Percentiles rank a stretch among this genome's conserved stretches.
These are phyloP conservation scores for Clitocybe nebularis DNA, from an alignment of 1,284 basidiomycete genomes.

Conservation along the genomic window DNA sequence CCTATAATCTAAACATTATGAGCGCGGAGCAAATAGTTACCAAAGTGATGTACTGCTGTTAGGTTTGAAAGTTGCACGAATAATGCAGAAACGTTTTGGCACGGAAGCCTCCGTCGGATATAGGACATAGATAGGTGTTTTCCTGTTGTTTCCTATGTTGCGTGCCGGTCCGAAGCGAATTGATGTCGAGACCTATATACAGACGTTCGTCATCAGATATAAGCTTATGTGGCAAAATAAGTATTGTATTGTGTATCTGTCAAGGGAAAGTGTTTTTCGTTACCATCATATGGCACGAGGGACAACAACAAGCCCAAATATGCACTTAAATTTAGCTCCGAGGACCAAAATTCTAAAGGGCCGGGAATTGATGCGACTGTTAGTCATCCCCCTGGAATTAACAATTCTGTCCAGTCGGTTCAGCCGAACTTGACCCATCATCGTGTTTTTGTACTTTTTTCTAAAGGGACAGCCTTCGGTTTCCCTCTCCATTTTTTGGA, in stretches of 20 bases:
- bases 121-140: too few relatives aligned
- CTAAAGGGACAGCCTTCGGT: constrained; percentile 8
- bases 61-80: too few relatives aligned
- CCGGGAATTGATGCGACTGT: constrained; percentile 9
- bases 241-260: constrained; percentile 1
- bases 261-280: constrained; percentile 7
- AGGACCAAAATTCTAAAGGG: constrained; percentile 6
- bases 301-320: constrained; percentile 7
- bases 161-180: constrained; percentile 5
- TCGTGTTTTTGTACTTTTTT: constrained; percentile 7
- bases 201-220: neutral
- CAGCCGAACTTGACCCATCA: constrained; percentile 11
- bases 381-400: constrained; percentile 16
- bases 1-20: too few relatives aligned
- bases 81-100: too few relatives aligned
- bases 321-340: constrained; percentile 12
- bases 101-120: too few relatives aligned
- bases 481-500: constrained; percentile 6
- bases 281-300: constrained; percentile 11
- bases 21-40: too few relatives aligned
- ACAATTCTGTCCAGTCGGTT: constrained; percentile 4
- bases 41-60: too few relatives aligned
- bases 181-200: constrained; percentile 4
- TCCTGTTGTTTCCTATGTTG: neutral
- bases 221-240: neutral